Percentiles rank a stretch among this genome's conserved stretches.
Evolutionary conservation across 2,329 filamentous ascomycete genomes (phyloP).

Genomic region (Coniochaeta prunicola): DNA sequence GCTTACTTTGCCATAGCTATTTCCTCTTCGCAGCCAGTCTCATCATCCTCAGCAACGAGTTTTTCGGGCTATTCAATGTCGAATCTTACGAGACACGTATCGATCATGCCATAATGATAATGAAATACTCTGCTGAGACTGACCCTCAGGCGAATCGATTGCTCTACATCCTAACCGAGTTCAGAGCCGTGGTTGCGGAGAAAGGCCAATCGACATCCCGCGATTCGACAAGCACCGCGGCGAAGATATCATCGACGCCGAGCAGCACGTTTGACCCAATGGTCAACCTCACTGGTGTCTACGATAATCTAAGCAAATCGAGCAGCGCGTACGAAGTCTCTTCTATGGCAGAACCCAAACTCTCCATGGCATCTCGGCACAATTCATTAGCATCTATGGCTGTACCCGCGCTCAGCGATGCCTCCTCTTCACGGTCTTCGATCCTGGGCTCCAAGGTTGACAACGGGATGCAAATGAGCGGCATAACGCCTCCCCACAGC

Average conservation of each 20-base stretch:
- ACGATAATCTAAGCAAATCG: background rate
- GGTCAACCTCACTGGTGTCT: background rate
- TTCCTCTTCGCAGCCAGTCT: constrained; percentile 49
- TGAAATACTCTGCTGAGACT: constrained; percentile 37
- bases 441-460: background rate
- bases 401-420: background rate
- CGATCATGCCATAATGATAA: constrained; percentile 35
- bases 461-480: background rate
- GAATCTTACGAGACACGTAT: constrained; percentile 31
- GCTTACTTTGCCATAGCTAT: constrained; percentile 31
- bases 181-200: constrained; percentile 31
- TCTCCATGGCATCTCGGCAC: background rate
- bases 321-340: background rate
- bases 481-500: background rate
- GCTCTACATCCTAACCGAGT: constrained; percentile 40
- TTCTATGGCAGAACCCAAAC: background rate
- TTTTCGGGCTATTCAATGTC: constrained; percentile 36
- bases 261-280: constrained; percentile 9
- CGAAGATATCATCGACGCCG: constrained; percentile 12
- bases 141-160: constrained; percentile 44
- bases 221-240: constrained; percentile 10
- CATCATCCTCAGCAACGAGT: constrained; percentile 49
- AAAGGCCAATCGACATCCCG: constrained; percentile 8
- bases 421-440: background rate
- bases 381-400: background rate